Conservation (phyloP, 1,139 yeast species). For the Citeromyces siamensis region DNA sequence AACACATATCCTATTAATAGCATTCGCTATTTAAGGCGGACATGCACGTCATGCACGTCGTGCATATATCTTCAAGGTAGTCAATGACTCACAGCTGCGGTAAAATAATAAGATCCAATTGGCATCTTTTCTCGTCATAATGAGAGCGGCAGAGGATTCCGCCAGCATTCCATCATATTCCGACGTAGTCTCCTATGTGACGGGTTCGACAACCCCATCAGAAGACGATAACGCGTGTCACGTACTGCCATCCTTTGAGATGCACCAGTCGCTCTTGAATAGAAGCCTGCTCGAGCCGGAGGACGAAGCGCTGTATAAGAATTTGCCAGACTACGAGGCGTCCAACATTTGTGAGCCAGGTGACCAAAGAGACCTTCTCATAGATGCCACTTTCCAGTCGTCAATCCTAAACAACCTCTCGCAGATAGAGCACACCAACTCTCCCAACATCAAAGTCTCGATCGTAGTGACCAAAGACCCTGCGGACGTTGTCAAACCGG, state of each 20-base stretch:
- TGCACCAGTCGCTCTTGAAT: slow-evolving; percentile 44
- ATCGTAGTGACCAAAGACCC: slow-evolving; percentile 23
- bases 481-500: slow-evolving; percentile 17
- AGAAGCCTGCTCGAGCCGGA: slow-evolving; percentile 17
- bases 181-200: not conserved
- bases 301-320: slow-evolving; percentile 7
- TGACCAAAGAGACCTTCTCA: slow-evolving; percentile 9
- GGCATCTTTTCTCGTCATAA: no score
- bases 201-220: slow-evolving; percentile 1
- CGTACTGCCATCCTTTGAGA: slow-evolving; percentile 50
- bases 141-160: not conserved
- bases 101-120: no score
- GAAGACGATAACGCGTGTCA: slow-evolving; percentile 18
- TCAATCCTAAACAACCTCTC: slow-evolving; percentile 22
- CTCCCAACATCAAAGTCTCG: slow-evolving; percentile 20
- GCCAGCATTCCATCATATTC: not conserved
- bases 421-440: slow-evolving; percentile 17
- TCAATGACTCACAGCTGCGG: no score
- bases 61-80: no score
- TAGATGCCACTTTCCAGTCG: slow-evolving; percentile 15
- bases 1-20: no score
- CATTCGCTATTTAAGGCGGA: no score
- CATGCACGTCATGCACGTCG: no score
- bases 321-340: slow-evolving; percentile 3
- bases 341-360: slow-evolving; percentile 4